A percentile compares a stretch with the other conserved stretches of the same genome.
These are phyloP conservation scores for Blastocystis sp. DNA, from an alignment of 352 stramenopile species.

Conservation along the genomic window DNA sequence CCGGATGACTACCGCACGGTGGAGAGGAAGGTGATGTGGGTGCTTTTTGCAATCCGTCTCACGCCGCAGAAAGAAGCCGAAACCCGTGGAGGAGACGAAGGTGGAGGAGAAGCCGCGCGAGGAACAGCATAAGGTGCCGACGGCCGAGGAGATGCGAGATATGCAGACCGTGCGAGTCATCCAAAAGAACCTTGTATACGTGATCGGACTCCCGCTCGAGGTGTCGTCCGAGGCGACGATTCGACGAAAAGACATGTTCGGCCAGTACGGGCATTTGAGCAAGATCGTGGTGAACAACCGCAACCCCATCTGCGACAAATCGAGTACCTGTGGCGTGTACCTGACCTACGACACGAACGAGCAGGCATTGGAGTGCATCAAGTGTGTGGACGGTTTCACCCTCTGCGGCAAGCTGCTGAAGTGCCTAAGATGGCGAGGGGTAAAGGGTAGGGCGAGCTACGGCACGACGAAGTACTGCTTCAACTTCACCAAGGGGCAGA, in stretches of 20 bases:
- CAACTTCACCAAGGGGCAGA: slow-evolving; percentile 83
- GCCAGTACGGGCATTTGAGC: slow-evolving; percentile 87
- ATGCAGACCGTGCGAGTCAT: slow-evolving; percentile 86
- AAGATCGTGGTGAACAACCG: slow-evolving; percentile 84
- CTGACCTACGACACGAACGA: slow-evolving; percentile 86
- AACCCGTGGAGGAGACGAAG: neutral
- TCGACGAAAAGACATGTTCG: slow-evolving; percentile 82
- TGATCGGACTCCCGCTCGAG: slow-evolving; percentile 82
- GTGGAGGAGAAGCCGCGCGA: neutral
- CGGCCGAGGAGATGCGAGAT: slow-evolving; percentile 78
- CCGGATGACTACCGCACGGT: slow-evolving; percentile 74
- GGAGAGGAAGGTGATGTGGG: neutral
- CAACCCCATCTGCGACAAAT: slow-evolving; percentile 73
- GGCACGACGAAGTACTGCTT: slow-evolving; percentile 93
- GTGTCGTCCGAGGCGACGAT: slow-evolving; percentile 82
- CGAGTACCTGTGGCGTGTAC: slow-evolving; percentile 81
- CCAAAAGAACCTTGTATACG: slow-evolving; percentile 89
- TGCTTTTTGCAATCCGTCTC: slow-evolving; percentile 24
- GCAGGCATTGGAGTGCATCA: slow-evolving; percentile 84
- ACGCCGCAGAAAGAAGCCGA: slow-evolving; percentile 72
- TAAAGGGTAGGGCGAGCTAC: slow-evolving; percentile 79
- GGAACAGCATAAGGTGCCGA: neutral
- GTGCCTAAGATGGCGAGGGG: neutral
- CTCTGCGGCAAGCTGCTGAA: slow-evolving; percentile 20
- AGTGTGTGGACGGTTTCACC: slow-evolving; percentile 81